A percentile compares a stretch with the other conserved stretches of the same genome.
phyloP scores from a whole-genome alignment of 768 basidiomycete species.

The Suillus luteus region DNA sequence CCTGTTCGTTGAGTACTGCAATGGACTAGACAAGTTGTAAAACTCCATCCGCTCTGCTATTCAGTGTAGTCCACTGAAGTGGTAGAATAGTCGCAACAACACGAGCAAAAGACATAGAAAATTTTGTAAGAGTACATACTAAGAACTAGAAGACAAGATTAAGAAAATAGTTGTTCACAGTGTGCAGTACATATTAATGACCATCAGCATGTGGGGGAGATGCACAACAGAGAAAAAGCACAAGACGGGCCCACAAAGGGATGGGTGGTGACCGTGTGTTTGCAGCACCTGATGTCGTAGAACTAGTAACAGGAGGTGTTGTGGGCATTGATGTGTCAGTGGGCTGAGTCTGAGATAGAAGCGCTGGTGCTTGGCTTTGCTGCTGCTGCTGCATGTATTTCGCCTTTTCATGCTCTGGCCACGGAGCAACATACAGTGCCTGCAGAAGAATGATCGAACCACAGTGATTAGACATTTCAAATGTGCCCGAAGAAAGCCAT shows the following conservation, averaged over 20 bases:
- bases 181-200: not conserved
- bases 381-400: not conserved
- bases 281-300: too few relatives aligned
- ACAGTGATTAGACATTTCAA: not conserved
- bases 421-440: not conserved
- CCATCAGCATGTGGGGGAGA: not conserved
- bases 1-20: not conserved
- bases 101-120: too few relatives aligned
- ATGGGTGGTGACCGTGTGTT: not conserved
- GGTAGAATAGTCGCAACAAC: too few relatives aligned
- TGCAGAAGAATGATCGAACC: not conserved
- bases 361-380: not conserved
- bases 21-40: not conserved
- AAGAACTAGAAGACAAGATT: not conserved
- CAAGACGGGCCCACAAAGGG: not conserved
- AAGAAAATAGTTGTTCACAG: not conserved
- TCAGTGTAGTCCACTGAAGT: not conserved
- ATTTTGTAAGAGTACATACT: too few relatives aligned
- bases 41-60: not conserved
- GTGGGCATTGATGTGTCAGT: not conserved
- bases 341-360: not conserved
- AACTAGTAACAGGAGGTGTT: not conserved
- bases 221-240: not conserved
- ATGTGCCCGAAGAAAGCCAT: not conserved
- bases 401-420: not conserved